phyloP scores from a whole-genome alignment of 345 rosid genomes.

The Rhizophora mangle region DNA sequence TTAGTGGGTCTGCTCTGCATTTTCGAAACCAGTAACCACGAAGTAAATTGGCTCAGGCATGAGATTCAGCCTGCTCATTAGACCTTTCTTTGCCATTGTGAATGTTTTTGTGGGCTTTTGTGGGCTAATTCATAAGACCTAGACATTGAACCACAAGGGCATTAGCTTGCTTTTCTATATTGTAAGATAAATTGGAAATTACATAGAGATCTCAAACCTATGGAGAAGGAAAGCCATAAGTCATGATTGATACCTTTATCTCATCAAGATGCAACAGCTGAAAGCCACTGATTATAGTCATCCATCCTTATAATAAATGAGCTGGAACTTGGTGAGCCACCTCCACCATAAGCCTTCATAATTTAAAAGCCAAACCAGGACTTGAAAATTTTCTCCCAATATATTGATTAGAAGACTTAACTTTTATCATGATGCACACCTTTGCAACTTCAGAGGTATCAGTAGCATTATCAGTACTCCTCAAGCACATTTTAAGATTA shows the following conservation, averaged over 20 bases:
- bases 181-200: too few relatives aligned
- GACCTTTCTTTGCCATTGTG: slow-evolving; percentile 85
- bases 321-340: slow-evolving; percentile 58
- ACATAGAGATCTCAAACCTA: too few relatives aligned
- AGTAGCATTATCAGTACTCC: slow-evolving; percentile 57
- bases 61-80: slow-evolving; percentile 68
- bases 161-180: too few relatives aligned
- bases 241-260: too few relatives aligned
- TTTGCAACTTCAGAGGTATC: slow-evolving; percentile 72
- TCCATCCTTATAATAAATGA: slow-evolving; percentile 82
- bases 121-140: slow-evolving; percentile 38
- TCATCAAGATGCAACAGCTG: slow-evolving; percentile 4
- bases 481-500: slow-evolving; percentile 82
- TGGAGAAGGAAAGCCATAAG: too few relatives aligned
- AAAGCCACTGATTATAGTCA: slow-evolving; percentile 62
- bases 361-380: slow-evolving; percentile 3
- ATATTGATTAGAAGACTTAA: too few relatives aligned
- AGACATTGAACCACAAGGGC: too few relatives aligned
- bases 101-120: slow-evolving; percentile 51
- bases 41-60: slow-evolving; percentile 84
- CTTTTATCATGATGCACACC: slow-evolving; percentile 33
- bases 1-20: slow-evolving; percentile 83
- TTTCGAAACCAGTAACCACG: slow-evolving; percentile 68
- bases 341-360: slow-evolving; percentile 73
- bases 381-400: neutral